Base-by-base conservation (phyloP, 805 yeast species). In the Huiozyma sinensis region DNA sequence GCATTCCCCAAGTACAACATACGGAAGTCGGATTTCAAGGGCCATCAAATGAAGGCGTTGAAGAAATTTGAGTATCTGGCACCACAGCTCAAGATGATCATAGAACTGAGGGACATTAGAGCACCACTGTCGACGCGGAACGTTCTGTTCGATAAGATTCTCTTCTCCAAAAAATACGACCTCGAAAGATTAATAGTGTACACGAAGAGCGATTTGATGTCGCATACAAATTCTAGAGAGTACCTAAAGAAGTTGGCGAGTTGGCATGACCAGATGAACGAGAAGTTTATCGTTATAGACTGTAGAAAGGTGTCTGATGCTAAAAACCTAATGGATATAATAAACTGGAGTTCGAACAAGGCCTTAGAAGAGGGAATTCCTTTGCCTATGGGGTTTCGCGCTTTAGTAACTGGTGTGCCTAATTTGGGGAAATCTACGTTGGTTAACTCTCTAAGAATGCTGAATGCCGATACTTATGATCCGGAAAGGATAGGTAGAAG, bases 351-450 rank as follows among this genome's bases (percentile, higher is more conserved):
- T 42, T 72, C 74, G 52, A 49, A 61, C 28, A 49, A 58, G 4
- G 67, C 47, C 28, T 44, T 48, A 24, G 47, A 45, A 27, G 43
- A 44, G 36, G 61, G 60, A 13, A 86, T 90, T 0, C 76, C 80
- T 1, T 94, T 95, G 0, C 96, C 97, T 0, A 62, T 88, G 47
- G 97, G 97, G 0, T 66, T 83, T 40, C 64, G 88, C 24, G 62
- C 84, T 45, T 69, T 89, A 69, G 76, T 90, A 38, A 79, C 82
- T 6, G 98, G 98, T 0, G 84, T 92, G 92, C 98, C 98, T 1
- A 92, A 92, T 59, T 95, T 88, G n/a, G 98, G 98, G 0, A 92
- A 92, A 62, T 83, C 95, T 9, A 83, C 96, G 0, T 60, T 92
- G 40, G 81, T 89, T 28, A 92, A 92, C 56, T 70, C 81, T 0